phyloP scores from a whole-genome alignment of 345 rosid genomes.

The Raphanus raphanistrum region DNA sequence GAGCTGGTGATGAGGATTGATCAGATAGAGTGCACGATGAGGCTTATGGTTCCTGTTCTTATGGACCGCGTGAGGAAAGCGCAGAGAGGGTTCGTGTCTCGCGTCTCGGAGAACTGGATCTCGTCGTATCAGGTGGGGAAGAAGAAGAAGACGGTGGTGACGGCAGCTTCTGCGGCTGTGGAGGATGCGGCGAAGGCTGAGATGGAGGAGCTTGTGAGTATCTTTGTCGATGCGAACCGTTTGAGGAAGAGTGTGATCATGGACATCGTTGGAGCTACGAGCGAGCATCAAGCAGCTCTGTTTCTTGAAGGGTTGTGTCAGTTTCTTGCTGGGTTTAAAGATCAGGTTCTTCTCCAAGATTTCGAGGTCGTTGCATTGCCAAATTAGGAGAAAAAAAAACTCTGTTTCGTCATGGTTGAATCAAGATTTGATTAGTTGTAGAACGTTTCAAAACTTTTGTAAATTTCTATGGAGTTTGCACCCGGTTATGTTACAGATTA shows the following conservation, averaged over 20 bases:
- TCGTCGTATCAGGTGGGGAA: slow-evolving; percentile 15
- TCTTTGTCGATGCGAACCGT: slow-evolving; percentile 67
- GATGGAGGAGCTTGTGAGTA: slow-evolving; percentile 69
- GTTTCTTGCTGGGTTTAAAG: slow-evolving; percentile 78
- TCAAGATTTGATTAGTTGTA: not conserved
- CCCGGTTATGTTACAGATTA: not conserved
- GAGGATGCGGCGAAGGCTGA: slow-evolving; percentile 50
- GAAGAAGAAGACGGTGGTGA: slow-evolving; percentile 34
- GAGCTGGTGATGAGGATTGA: slow-evolving; percentile 47
- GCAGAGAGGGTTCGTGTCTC: slow-evolving; percentile 49
- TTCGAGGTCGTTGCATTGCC: slow-evolving; percentile 42
- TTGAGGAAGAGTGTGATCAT: slow-evolving; percentile 65
- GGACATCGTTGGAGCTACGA: slow-evolving; percentile 63
- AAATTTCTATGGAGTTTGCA: not conserved
- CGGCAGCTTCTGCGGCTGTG: not conserved
- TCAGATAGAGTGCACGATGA: slow-evolving; percentile 77
- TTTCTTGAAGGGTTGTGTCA: slow-evolving; percentile 82
- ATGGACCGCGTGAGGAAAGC: slow-evolving; percentile 48
- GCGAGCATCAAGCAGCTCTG: slow-evolving; percentile 67
- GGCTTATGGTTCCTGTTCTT: slow-evolving; percentile 75
- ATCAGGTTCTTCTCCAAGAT: slow-evolving; percentile 47
- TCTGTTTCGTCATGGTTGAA: not conserved
- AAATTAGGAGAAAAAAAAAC: not conserved
- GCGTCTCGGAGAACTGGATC: slow-evolving; percentile 53
- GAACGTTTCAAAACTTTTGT: not conserved